Evolutionary conservation across 768 basidiomycete species (phyloP).

Genomic region (Trametes maxima): DNA sequence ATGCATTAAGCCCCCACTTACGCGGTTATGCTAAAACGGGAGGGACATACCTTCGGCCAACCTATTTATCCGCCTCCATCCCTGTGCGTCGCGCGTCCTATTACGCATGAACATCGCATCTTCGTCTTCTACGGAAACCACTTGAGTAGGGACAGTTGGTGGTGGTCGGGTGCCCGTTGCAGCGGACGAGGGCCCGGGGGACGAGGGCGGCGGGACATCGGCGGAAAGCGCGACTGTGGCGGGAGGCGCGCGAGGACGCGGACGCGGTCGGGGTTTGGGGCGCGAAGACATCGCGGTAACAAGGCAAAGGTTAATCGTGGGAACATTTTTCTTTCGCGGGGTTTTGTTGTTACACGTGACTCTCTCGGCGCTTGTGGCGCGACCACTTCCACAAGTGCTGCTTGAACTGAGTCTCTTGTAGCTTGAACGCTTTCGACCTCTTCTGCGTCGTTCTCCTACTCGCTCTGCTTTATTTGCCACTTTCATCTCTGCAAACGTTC

Average conservation of each 20-base stretch:
- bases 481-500: background rate
- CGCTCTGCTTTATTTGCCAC: background rate
- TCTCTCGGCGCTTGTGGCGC: conserved; percentile 5
- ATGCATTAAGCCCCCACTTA: background rate
- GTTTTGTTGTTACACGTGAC: conserved; percentile 18
- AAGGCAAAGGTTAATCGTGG: conserved; percentile 29
- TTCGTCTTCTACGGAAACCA: conserved; percentile 46
- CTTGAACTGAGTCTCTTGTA: background rate
- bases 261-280: conserved; percentile 39
- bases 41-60: conserved; percentile 52
- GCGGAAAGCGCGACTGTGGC: conserved; percentile 11
- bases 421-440: background rate
- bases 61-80: conserved; percentile 64
- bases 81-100: conserved; percentile 51
- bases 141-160: conserved; percentile 8
- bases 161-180: conserved; percentile 9
- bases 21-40: background rate
- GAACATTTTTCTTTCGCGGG: conserved; percentile 26
- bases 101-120: conserved; percentile 76
- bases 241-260: conserved; percentile 40
- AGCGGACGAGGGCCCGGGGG: conserved; percentile 17
- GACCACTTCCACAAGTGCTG: background rate
- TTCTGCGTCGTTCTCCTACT: background rate
- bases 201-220: conserved; percentile 16
- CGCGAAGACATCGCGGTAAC: conserved; percentile 39